A percentile compares a stretch with the other conserved stretches of the same genome.
Conservation (phyloP, 2,329 filamentous ascomycete species). For the Parafenestella ontariensis region DNA sequence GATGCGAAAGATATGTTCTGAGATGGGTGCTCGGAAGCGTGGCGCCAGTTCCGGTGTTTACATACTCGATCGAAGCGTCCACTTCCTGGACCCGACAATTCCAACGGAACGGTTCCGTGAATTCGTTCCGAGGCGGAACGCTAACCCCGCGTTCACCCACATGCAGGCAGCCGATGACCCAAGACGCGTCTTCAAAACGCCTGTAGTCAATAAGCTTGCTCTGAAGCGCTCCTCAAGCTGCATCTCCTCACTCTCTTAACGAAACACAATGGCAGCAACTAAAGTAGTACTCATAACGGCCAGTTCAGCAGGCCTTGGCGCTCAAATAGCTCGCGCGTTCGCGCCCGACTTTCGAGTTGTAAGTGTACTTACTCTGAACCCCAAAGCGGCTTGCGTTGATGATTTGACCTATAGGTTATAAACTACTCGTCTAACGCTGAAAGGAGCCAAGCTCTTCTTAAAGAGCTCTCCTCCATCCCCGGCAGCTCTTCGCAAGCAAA, state of each 20-base stretch:
- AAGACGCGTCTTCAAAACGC: neutral
- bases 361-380: constrained; percentile 20
- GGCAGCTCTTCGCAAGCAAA: constrained; percentile 32
- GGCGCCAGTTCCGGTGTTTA: too few species aligned
- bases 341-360: constrained; percentile 57
- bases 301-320: constrained; percentile 58
- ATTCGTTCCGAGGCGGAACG: constrained; percentile 14
- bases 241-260: neutral
- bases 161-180: neutral
- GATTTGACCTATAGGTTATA: constrained; percentile 47
- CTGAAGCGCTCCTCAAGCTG: neutral
- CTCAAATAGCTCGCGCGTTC: constrained; percentile 55
- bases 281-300: constrained; percentile 58
- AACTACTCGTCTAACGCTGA: constrained; percentile 56
- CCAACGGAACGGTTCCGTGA: constrained; percentile 11
- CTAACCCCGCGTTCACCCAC: constrained; percentile 15
- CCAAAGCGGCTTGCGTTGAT: neutral
- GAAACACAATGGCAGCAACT: constrained; percentile 44
- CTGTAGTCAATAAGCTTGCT: neutral
- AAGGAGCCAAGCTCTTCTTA: constrained; percentile 50
- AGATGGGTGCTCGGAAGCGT: too few species aligned
- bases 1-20: too few species aligned
- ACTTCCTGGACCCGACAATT: neutral
- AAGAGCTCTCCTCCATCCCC: constrained; percentile 51
- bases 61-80: too few species aligned